These are phyloP conservation scores for Trichoderma sp. DNA, from an alignment of 2,329 filamentous ascomycete genomes.

Conservation along the genomic window DNA sequence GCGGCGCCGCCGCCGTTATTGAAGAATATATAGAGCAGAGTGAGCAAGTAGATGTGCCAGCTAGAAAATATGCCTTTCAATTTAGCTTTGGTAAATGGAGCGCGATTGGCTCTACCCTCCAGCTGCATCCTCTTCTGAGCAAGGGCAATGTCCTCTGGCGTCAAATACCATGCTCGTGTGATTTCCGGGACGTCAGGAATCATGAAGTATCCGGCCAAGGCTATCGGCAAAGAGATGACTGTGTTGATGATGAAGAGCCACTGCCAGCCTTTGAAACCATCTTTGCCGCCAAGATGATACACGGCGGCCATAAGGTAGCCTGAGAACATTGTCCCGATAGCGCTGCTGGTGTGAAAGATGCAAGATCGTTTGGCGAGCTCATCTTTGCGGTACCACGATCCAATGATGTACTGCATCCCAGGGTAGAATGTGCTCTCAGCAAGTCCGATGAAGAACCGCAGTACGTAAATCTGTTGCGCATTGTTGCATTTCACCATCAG, in stretches of 20 bases:
- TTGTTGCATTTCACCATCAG: slow-evolving; percentile 41
- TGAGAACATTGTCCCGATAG: slow-evolving; percentile 37
- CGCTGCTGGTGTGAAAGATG: slow-evolving; percentile 43
- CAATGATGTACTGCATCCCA: slow-evolving; percentile 44
- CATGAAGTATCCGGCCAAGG: slow-evolving; percentile 38
- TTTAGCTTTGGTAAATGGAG: slow-evolving; percentile 48
- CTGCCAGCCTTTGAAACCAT: slow-evolving; percentile 31
- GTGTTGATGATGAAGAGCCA: slow-evolving; percentile 40
- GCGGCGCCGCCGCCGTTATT: slow-evolving; percentile 56
- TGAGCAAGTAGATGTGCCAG: slow-evolving; percentile 66
- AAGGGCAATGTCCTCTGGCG: slow-evolving; percentile 31
- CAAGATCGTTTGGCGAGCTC: slow-evolving; percentile 48
- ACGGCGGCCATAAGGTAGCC: slow-evolving; percentile 40
- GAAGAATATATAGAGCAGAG: slow-evolving; percentile 62
- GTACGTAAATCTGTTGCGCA: slow-evolving; percentile 40
- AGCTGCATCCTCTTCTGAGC: slow-evolving; percentile 39
- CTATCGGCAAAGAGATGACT: slow-evolving; percentile 40
- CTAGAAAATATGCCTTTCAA: slow-evolving; percentile 61
- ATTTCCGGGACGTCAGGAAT: slow-evolving; percentile 37
- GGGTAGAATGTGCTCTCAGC: slow-evolving; percentile 44
- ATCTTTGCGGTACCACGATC: slow-evolving; percentile 47
- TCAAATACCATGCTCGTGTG: slow-evolving; percentile 35
- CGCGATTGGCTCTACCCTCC: slow-evolving; percentile 48
- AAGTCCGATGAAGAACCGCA: slow-evolving; percentile 49
- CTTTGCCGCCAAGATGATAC: slow-evolving; percentile 36